Percentiles rank a stretch among this genome's conserved stretches.
These are phyloP conservation scores for Vitis rotundifolia DNA, from an alignment of 164 flowering plant species.

Conservation along the genomic window DNA sequence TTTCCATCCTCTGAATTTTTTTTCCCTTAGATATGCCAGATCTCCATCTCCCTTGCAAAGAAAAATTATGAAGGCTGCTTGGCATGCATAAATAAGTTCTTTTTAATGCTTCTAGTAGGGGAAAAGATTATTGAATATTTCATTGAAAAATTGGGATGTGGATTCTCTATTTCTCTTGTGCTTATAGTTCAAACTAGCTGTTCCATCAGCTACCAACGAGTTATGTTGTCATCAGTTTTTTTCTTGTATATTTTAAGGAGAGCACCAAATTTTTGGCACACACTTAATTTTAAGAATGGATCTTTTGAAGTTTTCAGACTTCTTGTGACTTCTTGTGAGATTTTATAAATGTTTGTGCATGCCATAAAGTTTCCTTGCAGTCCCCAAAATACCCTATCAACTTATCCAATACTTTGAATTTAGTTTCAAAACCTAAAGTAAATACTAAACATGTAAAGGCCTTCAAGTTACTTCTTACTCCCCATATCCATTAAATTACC, in stretches of 20 bases:
- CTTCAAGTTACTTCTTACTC: no score
- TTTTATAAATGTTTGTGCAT: not conserved
- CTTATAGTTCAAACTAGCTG: not conserved
- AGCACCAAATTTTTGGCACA: not conserved
- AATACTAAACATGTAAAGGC: not conserved
- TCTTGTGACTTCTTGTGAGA: not conserved
- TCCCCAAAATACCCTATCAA: not conserved
- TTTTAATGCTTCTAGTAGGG: not conserved
- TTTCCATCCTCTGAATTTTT: not conserved
- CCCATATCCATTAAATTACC: no score
- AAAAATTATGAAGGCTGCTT: not conserved
- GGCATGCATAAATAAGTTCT: not conserved
- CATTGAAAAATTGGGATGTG: not conserved
- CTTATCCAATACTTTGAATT: not conserved
- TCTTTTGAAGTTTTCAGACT: not conserved
- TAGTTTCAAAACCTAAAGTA: not conserved
- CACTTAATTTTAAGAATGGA: not conserved
- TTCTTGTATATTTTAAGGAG: not conserved
- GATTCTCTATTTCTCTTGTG: not conserved
- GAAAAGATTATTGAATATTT: not conserved
- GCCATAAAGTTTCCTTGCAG: not conserved
- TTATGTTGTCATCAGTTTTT: not conserved
- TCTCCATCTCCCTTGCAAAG: not conserved
- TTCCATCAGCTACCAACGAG: not conserved
- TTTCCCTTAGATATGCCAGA: not conserved